Base-by-base conservation (phyloP, 2,329 filamentous ascomycete species). In the Claviceps maximensis region DNA sequence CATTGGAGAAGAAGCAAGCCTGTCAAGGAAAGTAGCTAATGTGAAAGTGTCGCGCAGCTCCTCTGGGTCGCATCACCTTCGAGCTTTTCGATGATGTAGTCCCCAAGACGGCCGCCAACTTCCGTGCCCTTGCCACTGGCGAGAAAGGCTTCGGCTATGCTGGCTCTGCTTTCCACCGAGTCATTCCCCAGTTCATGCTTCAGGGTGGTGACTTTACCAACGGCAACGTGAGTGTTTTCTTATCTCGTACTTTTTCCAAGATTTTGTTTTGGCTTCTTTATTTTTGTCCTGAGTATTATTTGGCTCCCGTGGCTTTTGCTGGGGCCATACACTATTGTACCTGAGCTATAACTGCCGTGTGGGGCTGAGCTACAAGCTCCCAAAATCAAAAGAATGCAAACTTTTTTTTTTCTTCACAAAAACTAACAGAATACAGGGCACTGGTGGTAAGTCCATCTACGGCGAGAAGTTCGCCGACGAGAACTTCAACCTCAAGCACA, bases 141-240 rank as follows among this genome's bases (percentile, higher is more conserved):
- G 79, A 87, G 77, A 81, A 88, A 74, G 87, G 87, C 67, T 84
- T 85, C 71, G 87, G 88, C 64, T 95, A 94, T 79, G 72, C 80
- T 70, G 82, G 81, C 68, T 93, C 87, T 63, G 77, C 79, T 61
- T 95, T 95, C 85, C 89, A 95, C 81, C 88, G 89, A 65, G 84
- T 95, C 73, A 95, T 95, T 73, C 86, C 86, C 63, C 71, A 88
- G 56, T 95, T 95, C 80, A 95, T 95, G 89, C 84, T 95, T 64
- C 89, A 95, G 80, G 89, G 89, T 70, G 89, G 89, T 81, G 89
- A 95, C 80, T 94, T 94, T 77, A 94, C 89, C 74, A 86, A 86
- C 67, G 82, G 83, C 68, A 94, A 94, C 74, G 89, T 95, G 77
- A 36, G 54, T 51, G 23, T 13, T 12, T n/a, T 27, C 5, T 27